Evolutionary conservation across 805 yeast genomes (phyloP).

Genomic region (Blastobotrys muscicola): DNA sequence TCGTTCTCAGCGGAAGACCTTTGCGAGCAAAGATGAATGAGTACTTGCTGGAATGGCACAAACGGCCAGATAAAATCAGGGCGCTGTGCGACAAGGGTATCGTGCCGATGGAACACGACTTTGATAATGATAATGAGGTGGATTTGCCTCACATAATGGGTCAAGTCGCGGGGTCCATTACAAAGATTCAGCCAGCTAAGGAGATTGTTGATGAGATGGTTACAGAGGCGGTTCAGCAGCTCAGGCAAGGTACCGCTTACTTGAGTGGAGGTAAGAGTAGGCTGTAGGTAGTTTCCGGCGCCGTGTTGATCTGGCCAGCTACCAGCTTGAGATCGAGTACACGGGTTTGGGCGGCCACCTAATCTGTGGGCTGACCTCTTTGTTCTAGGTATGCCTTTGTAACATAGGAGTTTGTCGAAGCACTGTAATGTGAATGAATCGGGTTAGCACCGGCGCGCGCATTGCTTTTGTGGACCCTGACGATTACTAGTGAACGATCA

Average conservation of each 20-base stretch:
- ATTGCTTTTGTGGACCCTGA: too few species aligned
- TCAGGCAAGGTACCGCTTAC: not conserved
- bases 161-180: slow-evolving; percentile 18
- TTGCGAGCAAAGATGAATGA: slow-evolving; percentile 17
- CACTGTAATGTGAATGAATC: too few species aligned
- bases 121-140: slow-evolving; percentile 17
- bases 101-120: slow-evolving; percentile 17
- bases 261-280: too few species aligned
- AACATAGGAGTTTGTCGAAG: too few species aligned
- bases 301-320: too few species aligned
- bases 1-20: slow-evolving; percentile 22
- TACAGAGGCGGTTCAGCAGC: slow-evolving; percentile 14
- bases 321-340: too few species aligned
- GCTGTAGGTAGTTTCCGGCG: too few species aligned
- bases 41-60: slow-evolving; percentile 18
- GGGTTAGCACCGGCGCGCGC: too few species aligned
- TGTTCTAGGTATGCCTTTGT: too few species aligned
- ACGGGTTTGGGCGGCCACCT: too few species aligned
- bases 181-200: slow-evolving; percentile 19
- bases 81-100: slow-evolving; percentile 16
- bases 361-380: too few species aligned
- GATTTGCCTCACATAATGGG: slow-evolving; percentile 19
- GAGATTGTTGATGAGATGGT: slow-evolving; percentile 19
- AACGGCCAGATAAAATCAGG: slow-evolving; percentile 16
- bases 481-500: too few species aligned